Evolutionary conservation across 1,139 yeast genomes (phyloP).

Genomic region (Suhomyces atakaporum): DNA sequence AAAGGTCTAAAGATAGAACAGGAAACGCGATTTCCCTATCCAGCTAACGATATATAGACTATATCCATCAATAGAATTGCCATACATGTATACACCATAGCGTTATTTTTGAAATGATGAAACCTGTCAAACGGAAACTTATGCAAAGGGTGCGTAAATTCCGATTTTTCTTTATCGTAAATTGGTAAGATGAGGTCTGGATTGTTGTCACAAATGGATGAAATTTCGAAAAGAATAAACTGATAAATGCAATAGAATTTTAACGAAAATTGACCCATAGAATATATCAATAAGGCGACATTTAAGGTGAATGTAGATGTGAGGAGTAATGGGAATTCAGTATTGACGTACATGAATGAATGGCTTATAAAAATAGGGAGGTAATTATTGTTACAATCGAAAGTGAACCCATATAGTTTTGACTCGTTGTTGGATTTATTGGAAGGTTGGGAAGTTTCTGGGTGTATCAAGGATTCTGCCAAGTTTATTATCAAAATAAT

Average conservation of each 20-base stretch:
- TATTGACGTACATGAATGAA: conserved; percentile 26
- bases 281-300: conserved; percentile 14
- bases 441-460: background rate
- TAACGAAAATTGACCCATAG: conserved; percentile 20
- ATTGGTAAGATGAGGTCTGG: background rate
- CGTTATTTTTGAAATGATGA: background rate
- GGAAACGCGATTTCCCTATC: background rate
- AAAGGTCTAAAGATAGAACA: conserved; percentile 3
- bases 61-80: background rate
- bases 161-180: background rate
- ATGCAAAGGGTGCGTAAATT: background rate
- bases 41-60: conserved; percentile 2
- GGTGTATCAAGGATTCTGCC: conserved; percentile 10
- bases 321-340: conserved; percentile 18
- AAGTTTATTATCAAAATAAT: conserved; percentile 19
- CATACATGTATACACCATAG: background rate
- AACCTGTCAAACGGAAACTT: background rate
- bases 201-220: conserved; percentile 15
- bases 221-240: conserved; percentile 27
- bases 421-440: background rate
- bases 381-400: conserved; percentile 29
- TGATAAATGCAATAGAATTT: conserved; percentile 32
- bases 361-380: conserved; percentile 32
- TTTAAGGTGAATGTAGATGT: background rate
- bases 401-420: conserved; percentile 13